These are phyloP conservation scores for Bipolaris cookei DNA, from an alignment of 2,329 filamentous ascomycete species.

Conservation along the genomic window DNA sequence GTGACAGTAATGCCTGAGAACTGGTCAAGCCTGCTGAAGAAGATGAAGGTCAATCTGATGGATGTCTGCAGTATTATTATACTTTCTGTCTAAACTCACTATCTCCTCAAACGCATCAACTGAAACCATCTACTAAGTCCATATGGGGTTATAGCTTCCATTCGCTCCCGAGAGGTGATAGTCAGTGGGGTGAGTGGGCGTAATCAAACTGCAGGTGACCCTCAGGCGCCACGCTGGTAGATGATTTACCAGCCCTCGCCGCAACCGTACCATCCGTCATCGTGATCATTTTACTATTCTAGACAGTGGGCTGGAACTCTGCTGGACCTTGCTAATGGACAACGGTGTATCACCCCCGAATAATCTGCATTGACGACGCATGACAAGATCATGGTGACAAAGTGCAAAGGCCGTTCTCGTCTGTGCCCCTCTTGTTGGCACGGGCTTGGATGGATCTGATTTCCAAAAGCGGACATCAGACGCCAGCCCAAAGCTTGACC, in stretches of 20 bases:
- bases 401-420: slow-evolving; percentile 31
- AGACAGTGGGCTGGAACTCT: slow-evolving; percentile 15
- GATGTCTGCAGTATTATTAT: slow-evolving; percentile 30
- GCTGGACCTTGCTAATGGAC: slow-evolving; percentile 13
- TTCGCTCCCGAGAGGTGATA: slow-evolving; percentile 22
- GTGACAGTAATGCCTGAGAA: neutral
- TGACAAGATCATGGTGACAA: slow-evolving; percentile 30
- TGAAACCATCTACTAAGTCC: slow-evolving; percentile 29
- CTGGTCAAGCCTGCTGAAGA: neutral
- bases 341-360: slow-evolving; percentile 12
- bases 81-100: slow-evolving; percentile 17
- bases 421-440: slow-evolving; percentile 36
- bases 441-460: slow-evolving; percentile 39
- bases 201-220: slow-evolving; percentile 31
- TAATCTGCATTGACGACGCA: slow-evolving; percentile 22
- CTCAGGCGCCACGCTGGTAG: slow-evolving; percentile 30
- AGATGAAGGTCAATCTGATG: slow-evolving; percentile 15
- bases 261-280: slow-evolving; percentile 25
- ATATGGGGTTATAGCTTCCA: slow-evolving; percentile 41
- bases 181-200: slow-evolving; percentile 34
- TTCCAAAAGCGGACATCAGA: slow-evolving; percentile 38
- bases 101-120: slow-evolving; percentile 36
- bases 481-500: slow-evolving; percentile 26
- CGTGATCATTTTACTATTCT: slow-evolving; percentile 29
- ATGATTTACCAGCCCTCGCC: slow-evolving; percentile 13